These are phyloP conservation scores for Cladochytrium replicatum DNA, from an alignment of 192 early-diverging fungal genomes.

Conservation along the genomic window DNA sequence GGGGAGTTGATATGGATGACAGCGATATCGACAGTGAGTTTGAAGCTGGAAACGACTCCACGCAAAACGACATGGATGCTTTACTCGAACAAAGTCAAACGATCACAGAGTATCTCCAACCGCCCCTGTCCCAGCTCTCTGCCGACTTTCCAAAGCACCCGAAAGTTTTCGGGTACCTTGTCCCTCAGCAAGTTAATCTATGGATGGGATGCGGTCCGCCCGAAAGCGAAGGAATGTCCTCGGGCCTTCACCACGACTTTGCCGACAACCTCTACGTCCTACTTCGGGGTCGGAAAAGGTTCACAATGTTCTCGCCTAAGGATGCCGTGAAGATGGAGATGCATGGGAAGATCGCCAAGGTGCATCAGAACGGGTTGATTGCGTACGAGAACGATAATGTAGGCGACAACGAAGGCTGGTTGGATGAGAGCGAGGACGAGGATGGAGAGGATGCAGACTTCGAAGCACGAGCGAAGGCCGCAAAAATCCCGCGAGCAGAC, in stretches of 20 bases:
- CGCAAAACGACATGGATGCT: neutral
- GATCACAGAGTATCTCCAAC: conserved; percentile 5
- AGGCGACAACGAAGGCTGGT: neutral
- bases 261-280: conserved; percentile 40
- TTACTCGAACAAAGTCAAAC: neutral
- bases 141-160: conserved; percentile 10
- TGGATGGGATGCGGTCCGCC: conserved; percentile 26
- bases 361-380: conserved; percentile 30
- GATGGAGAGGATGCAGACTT: neutral
- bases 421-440: neutral
- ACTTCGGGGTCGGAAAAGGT: conserved; percentile 21
- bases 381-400: conserved; percentile 9
- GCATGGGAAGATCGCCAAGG: conserved; percentile 7
- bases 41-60: neutral
- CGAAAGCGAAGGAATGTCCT: conserved; percentile 13
- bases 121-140: conserved; percentile 16
- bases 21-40: neutral
- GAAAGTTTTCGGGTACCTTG: conserved; percentile 13
- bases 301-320: conserved; percentile 30
- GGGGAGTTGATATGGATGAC: neutral
- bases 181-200: conserved; percentile 35
- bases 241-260: conserved; percentile 40
- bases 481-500: conserved; percentile 16
- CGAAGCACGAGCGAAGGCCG: neutral
- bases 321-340: conserved; percentile 24